Base-by-base conservation (phyloP, 805 yeast genomes). In the Candida multigemmis region DNA sequence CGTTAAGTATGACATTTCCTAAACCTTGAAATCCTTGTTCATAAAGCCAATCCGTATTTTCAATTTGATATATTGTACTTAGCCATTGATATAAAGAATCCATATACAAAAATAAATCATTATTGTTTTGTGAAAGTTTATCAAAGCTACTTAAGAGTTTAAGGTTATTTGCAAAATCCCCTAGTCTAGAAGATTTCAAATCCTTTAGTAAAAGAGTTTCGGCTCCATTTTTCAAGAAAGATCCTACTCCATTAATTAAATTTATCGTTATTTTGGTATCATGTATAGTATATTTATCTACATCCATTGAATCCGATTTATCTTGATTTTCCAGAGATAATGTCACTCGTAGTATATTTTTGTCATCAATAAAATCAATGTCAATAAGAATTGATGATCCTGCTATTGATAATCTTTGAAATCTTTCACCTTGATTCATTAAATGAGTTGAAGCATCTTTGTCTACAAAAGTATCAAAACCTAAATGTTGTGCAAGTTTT, bases 391-490 rank as follows among this genome's bases (percentile, higher is more conserved):
- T 53, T 12, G 51, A 42, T 2, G 61, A 46, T 7, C 67, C 67
- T 1, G 67, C 68, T 19, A 61, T 61, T 9, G 65, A 50, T 25
- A 61, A 42, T 27, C 66, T 41, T 22, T 51, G 52, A 16, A 45
- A 38, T 15, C 19, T 27, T 12, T 36, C 30, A 7, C 38, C 32
- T 25, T 37, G 46, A 16, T 42, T 41, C 12, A 37, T 30, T n/a
- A 35, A 36, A 26, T 42, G 46, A 6, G 56, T 32, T 26, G 49
- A 44, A 5, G 53, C 52, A 24, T 56, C 53, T 17, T 52, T 48
- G 33, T 61, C 68, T 25, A 58, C 46, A 29, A 57, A 61, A 2
- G 68, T 61, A 31, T 61, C 68, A 7, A 61, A 41, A 24, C 47
- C 50, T 35, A 61, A 44, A 29, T 51, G 58, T 28, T 57, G 61